Percentiles rank a stretch among this genome's conserved stretches.
These are phyloP conservation scores for Lichtheimia hyalospora DNA, from an alignment of 371 early-diverging fungal genomes.

Conservation along the genomic window DNA sequence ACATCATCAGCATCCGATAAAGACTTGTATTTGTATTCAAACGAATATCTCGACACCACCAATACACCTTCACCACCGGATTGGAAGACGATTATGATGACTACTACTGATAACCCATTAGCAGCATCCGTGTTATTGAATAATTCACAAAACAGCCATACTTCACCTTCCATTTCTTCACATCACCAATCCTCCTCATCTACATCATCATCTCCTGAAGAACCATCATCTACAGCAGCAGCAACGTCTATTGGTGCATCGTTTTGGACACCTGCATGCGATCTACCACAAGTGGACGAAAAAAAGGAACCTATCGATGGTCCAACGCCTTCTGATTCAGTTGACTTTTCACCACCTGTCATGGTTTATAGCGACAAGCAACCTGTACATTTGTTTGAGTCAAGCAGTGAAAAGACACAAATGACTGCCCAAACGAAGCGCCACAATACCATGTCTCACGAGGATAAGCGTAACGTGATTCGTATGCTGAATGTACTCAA, in stretches of 20 bases:
- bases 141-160: background rate
- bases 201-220: too few relatives aligned
- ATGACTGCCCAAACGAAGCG: constrained; percentile 6
- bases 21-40: background rate
- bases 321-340: constrained; percentile 16
- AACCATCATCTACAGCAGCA: background rate
- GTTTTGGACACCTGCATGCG: constrained; percentile 16
- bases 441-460: constrained; percentile 16
- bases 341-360: constrained; percentile 13
- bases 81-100: constrained; percentile 9
- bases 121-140: constrained; percentile 3
- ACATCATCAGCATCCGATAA: background rate
- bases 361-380: constrained; percentile 12
- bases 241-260: background rate
- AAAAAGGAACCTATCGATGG: constrained; percentile 3
- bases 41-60: background rate
- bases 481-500: constrained; percentile 42
- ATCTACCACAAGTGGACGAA: background rate
- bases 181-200: too few relatives aligned
- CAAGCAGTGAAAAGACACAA: constrained; percentile 11
- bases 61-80: constrained; percentile 4
- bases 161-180: background rate
- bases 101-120: constrained; percentile 6
- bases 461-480: constrained; percentile 24
- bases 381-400: constrained; percentile 24